Evolutionary conservation across 2,329 filamentous ascomycete species (phyloP), one percentile per base, ranked within the genome.

Genomic region (Fusarium guadeloupense): DNA sequence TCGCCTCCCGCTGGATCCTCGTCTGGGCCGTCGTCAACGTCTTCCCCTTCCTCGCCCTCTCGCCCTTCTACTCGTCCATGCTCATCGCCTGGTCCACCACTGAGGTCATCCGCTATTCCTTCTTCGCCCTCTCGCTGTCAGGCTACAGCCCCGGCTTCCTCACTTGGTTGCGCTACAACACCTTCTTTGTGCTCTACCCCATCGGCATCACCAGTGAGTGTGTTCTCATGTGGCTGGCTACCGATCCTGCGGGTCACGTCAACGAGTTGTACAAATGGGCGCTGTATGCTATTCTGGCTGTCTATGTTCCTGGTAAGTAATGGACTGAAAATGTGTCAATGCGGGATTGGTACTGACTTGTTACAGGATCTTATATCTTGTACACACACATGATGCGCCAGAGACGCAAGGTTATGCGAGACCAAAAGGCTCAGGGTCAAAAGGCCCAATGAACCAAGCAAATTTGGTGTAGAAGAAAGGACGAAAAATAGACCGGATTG

Each of bases 311-410:
- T 38, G 90, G 91, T 90, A 80, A 73, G 86, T 82, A n/a, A n/a
- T 46, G 7, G 14, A 37, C 3, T 12, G 45, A 39, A 2, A 33
- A 3, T 20, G 9, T 5, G 16, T 13, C 10, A 19, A 4, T 37
- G n/a, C 8, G 21, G 9, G 19, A 5, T 39, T 34, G 9, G 16
- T 48, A 28, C 47, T 66, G 35, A 59, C 45, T 37, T 25, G 21
- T 1, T 10, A 3, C 31, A 79, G 89, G 92, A 80, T 71, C 91
- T 5, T 96, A 95, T 71, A 84, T 96, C 51, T 78, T 98, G 54
- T 98, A 95, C 74, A 92, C 91, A 19, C 91, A 99, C 77, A 98
- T 99, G 95, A 91, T 98, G 82, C 83, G 83, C 59, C 95, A 99
- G 83, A 84, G 94, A 68, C 83, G 86, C 66, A 96, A 92, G 83